Evolutionary conservation across 345 rosid species (phyloP), one percentile per base, ranked within the genome.

Genomic region (Viola odorata): DNA sequence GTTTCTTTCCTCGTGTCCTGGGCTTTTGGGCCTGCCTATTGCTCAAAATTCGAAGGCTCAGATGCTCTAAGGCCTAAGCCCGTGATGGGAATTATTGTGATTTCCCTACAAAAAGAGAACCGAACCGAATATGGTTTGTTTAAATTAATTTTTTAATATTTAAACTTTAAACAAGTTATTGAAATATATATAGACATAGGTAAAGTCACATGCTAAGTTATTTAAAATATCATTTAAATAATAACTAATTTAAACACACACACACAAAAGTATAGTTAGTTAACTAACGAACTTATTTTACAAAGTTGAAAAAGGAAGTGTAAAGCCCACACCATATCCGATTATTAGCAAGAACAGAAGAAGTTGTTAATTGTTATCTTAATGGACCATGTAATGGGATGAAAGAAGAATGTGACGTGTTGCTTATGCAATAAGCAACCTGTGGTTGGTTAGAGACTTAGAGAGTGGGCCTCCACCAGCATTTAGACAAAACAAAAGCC

Each of bases 401-500:
- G 17, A 54, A 12, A 10, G 57, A 53, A 39, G 57, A 12, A 17
- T 53, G 55, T 7, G 47, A 40, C 23, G 3, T 55, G 5, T 49
- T 13, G 45, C 62, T 36, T 40, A 37, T 8, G 50, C 12, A 5
- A 53, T 51, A 53, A 36, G 56, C 61, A 41, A 64, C 52, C 47
- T 32, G 16, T 50, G 9, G 39, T 23, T 50, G 9, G 39, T 23
- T 10, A 9, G 32, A 10, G 44, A 23, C 1, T 23, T 23, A 23
- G 38, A 17, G 8, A 14, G 61, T 70, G 74, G 65, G 39, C 60
- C 50, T 54, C 65, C 61, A 55, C 47, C 32, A 23, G 1, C 41
- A 52, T 5, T 9, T 3, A 11, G 37, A 32, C 36, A 23, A 44
- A 50, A 32, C 36, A 23, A 44, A 50, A 7, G 53, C 50, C 61